Evolutionary conservation across 768 basidiomycete species (phyloP), one percentile per base, ranked within the genome.

Genomic region (Podaxis mareebaensis): DNA sequence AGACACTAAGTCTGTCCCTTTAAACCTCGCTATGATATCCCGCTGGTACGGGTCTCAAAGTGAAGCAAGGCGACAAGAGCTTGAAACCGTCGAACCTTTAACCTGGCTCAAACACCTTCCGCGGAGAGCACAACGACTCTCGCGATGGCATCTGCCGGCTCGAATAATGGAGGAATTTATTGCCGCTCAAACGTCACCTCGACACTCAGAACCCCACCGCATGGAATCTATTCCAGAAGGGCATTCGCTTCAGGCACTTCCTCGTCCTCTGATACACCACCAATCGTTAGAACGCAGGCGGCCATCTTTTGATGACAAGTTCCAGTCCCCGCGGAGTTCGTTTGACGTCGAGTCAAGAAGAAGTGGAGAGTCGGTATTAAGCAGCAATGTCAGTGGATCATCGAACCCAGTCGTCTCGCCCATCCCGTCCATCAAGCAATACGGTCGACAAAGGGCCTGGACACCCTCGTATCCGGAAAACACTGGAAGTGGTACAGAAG

Each of bases 91-190:
- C 0, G 91, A 93, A 69, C 89, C 91, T 6, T 78, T 89, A 52
- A 85, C 86, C 6, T 93, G 91, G 91, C 74, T 92, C 30, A 89
- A 85, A 68, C 88, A 91, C 65, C 76, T 85, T 53, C 64, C 79
- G 71, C 58, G 73, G 73, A 51, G 76, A 69, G 54, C 65, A 67
- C 39, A 64, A 66, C 28, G 66, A 61, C 79, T 83, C 46, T 78
- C 82, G 44, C 81, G 81, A 3, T 87, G 89, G 86, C 78, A 86
- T 70, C 69, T 92, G 53, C 85, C 90, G 8, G 90, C 91, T 3
- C 75, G 89, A 57, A 82, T 90, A 12, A 78, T 88, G 65, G 88
- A 92, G 71, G 86, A 91, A 70, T 91, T 85, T 68, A 62, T 81
- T 22, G 82, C 80, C 65, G 76, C 79, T 4, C 80, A 78, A 59